phyloP scores from a whole-genome alignment of 345 rosid genomes.

The Gossypium mustelinum region DNA sequence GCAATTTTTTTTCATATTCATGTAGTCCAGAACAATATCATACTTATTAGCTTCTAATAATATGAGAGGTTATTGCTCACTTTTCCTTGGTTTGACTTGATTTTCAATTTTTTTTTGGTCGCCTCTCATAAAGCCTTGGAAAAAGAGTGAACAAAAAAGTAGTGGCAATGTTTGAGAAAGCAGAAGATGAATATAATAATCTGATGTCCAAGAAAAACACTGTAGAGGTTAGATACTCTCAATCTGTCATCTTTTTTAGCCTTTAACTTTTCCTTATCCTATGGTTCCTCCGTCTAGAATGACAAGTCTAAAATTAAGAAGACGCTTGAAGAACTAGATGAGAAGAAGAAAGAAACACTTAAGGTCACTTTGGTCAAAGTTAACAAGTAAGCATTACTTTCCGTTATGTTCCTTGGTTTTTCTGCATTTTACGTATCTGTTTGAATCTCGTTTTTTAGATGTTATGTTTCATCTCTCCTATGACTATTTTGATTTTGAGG shows the following conservation, averaged over 20 bases:
- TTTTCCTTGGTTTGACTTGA: neutral
- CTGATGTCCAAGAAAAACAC: conserved; percentile 78
- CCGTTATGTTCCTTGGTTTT: neutral
- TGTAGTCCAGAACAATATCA: neutral
- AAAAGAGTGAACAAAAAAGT: conserved; percentile 97
- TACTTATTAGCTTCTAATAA: neutral
- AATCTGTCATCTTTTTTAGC: conserved; percentile 14
- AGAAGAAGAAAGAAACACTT: conserved; percentile 92
- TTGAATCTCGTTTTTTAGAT: conserved; percentile 8
- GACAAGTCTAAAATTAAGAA: conserved; percentile 88
- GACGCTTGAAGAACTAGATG: conserved; percentile 94
- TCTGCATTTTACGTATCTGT: neutral
- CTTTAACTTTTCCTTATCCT: conserved; percentile 9
- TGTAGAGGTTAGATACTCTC: conserved; percentile 63
- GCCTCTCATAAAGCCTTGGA: conserved; percentile 52
- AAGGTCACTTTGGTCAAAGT: conserved; percentile 95
- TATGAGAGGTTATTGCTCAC: conserved; percentile 12
- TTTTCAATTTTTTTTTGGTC: neutral
- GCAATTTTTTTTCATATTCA: conserved; percentile 2
- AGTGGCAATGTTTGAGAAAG: conserved; percentile 98
- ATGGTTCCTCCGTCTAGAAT: conserved; percentile 38
- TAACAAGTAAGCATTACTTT: conserved; percentile 45
- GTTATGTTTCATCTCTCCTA: neutral
- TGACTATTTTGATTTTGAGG: conserved; percentile 8
- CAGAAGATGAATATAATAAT: conserved; percentile 91